Evolutionary conservation across 2,329 filamentous ascomycete genomes (phyloP), one percentile per base, ranked within the genome.

Genomic region (Diplocarpon rosae): DNA sequence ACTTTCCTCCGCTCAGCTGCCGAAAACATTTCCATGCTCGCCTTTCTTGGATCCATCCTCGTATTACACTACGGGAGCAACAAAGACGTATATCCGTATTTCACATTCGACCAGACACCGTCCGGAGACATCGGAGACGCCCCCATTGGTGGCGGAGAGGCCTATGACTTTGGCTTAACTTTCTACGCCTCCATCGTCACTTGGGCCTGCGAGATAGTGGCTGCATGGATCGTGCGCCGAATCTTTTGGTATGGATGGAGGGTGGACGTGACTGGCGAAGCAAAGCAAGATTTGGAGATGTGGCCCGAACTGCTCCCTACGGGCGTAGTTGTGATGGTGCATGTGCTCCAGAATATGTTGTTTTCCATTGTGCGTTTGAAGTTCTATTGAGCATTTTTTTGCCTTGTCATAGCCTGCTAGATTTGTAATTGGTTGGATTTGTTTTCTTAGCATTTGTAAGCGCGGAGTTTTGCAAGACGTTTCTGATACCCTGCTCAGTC

Each of bases 291-390:
- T 61, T 65, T 83, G 52, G 72, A 71, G 6, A 73, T 76, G 44
- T 83, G 78, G 75, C 78, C 79, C 2, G 79, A 83, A 65, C 62
- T 83, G 56, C 62, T 83, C 55, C 79, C 79, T 14, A 80, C 79
- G 2, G 75, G 75, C 43, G 74, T 80, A 15, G 76, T 75, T 16
- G 78, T 82, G 16, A 77, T 76, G 66, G 65, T 83, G 59, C 79
- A 83, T 55, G 79, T 83, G 40, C 58, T 83, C 62, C 79, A 83
- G 64, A 83, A 83, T 60, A 83, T 83, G 79, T 62, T 83, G 45
- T 83, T 83, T 63, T 78, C 76, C 37, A 83, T 83, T 55, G 74
- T 82, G 30, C 70, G 78, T 51, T 63, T 83, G 56, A 71, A 75
- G 51, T 83, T 83, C 47, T 54, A 59, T 43, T 61, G 47, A 56